Percentiles rank a stretch among this genome's conserved stretches.
phyloP scores from a whole-genome alignment of 495 filamentous ascomycete species.

The Neurospora sp. region DNA sequence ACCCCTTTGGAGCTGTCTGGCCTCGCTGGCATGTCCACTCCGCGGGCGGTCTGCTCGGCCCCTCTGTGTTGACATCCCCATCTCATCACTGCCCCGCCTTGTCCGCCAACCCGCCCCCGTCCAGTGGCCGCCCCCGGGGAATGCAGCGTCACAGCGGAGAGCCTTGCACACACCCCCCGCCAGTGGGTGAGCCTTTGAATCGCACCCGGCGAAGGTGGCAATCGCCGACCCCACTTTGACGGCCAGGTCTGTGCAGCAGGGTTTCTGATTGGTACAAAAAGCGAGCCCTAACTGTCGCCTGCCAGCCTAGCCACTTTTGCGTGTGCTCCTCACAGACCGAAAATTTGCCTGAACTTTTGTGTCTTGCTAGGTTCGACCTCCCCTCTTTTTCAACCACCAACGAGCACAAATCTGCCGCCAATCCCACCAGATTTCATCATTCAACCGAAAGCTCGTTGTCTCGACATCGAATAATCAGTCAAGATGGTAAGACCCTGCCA shows the following conservation, averaged over 20 bases:
- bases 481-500: slow-evolving; percentile 45
- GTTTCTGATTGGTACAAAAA: slow-evolving; percentile 15
- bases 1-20: background rate
- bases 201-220: background rate
- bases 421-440: slow-evolving; percentile 32
- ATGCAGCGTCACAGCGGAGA: background rate
- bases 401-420: slow-evolving; percentile 39
- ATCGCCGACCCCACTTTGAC: slow-evolving; percentile 1
- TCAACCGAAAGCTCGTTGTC: slow-evolving; percentile 36
- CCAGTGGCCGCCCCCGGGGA: background rate
- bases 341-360: slow-evolving; percentile 25
- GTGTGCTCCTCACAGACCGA: slow-evolving; percentile 24
- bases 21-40: background rate
- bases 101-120: background rate
- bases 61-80: background rate
- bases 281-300: slow-evolving; percentile 21
- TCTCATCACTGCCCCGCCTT: background rate
- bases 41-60: background rate
- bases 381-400: slow-evolving; percentile 23
- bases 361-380: slow-evolving; percentile 21
- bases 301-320: slow-evolving; percentile 17
- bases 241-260: slow-evolving; percentile 4
- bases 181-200: background rate
- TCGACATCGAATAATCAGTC: slow-evolving; percentile 34
- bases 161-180: background rate